Conservation (phyloP, 192 early-diverging fungal genomes). For the Lunasporangiospora selenospora region DNA sequence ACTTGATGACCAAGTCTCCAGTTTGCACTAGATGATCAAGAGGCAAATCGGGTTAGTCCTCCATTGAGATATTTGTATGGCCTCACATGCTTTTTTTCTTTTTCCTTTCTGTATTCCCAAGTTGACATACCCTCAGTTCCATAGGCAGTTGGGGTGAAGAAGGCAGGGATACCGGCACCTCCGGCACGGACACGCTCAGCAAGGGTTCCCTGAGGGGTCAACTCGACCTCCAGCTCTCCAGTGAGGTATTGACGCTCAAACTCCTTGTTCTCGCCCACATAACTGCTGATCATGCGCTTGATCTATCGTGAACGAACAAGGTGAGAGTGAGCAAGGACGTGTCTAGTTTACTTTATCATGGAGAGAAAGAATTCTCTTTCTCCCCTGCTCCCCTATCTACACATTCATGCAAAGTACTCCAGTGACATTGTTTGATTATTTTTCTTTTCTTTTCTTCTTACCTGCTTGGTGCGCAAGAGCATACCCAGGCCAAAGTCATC, state of each 20-base stretch:
- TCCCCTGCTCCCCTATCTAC: too few species aligned
- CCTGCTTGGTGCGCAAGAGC: constrained; percentile 68
- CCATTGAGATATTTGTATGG: too few species aligned
- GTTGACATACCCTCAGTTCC: constrained; percentile 60
- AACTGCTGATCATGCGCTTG: constrained; percentile 80
- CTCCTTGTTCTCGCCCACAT: constrained; percentile 84
- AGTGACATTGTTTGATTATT: too few species aligned
- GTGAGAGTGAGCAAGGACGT: too few species aligned
- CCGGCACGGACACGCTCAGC: constrained; percentile 81
- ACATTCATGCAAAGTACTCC: too few species aligned
- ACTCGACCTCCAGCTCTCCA: constrained; percentile 83
- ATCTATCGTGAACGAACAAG: too few species aligned
- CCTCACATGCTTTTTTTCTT: not conserved
- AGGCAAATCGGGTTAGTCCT: too few species aligned
- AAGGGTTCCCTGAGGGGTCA: constrained; percentile 79
- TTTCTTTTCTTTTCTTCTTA: too few species aligned
- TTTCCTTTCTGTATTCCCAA: not conserved
- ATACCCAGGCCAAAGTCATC: constrained; percentile 75
- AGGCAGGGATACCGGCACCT: constrained; percentile 79
- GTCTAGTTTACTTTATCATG: too few species aligned
- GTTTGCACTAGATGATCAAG: constrained; percentile 69
- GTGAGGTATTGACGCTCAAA: constrained; percentile 81
- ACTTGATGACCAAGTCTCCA: constrained; percentile 80
- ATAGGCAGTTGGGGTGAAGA: constrained; percentile 73
- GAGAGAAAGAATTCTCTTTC: too few species aligned